Conservation (phyloP, 2,329 filamentous ascomycete genomes). For the Penicillium sp. region DNA sequence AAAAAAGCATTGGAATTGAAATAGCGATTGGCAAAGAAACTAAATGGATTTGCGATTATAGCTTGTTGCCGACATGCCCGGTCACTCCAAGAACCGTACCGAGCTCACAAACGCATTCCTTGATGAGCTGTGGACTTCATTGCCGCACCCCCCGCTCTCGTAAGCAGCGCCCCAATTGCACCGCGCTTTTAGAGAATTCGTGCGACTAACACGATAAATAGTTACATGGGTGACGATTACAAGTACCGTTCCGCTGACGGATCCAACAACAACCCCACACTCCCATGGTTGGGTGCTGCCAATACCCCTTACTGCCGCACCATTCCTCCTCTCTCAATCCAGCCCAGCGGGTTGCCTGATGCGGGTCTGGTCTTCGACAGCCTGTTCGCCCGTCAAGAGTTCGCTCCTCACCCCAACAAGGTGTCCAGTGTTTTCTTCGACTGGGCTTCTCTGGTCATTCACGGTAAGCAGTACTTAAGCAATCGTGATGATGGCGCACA, state of each 20-base stretch:
- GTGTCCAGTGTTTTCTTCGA: constrained; percentile 71
- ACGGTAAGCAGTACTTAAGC: constrained; percentile 50
- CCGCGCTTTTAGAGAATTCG: neutral
- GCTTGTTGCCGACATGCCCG: constrained; percentile 65
- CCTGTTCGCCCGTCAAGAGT: constrained; percentile 43
- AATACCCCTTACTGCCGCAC: constrained; percentile 67
- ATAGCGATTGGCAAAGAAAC: neutral
- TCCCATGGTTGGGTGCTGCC: constrained; percentile 66
- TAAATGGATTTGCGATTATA: constrained; percentile 25
- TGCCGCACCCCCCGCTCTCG: constrained; percentile 70
- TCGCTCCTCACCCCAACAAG: constrained; percentile 63
- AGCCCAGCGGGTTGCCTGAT: constrained; percentile 67
- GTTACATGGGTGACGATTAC: constrained; percentile 54
- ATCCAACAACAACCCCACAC: constrained; percentile 67
- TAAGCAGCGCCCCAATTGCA: constrained; percentile 40
- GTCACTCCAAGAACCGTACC: constrained; percentile 60
- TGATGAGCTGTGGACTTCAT: constrained; percentile 66
- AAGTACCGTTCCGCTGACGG: constrained; percentile 70
- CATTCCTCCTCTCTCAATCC: constrained; percentile 58
- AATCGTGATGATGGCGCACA: neutral
- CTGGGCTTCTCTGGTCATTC: constrained; percentile 71
- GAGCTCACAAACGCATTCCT: constrained; percentile 68
- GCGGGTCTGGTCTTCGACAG: constrained; percentile 53
- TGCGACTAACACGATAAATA: constrained; percentile 11
- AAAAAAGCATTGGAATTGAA: neutral